These are phyloP conservation scores for Gossypium trilobum DNA, from an alignment of 441 rosid species.

Conservation along the genomic window DNA sequence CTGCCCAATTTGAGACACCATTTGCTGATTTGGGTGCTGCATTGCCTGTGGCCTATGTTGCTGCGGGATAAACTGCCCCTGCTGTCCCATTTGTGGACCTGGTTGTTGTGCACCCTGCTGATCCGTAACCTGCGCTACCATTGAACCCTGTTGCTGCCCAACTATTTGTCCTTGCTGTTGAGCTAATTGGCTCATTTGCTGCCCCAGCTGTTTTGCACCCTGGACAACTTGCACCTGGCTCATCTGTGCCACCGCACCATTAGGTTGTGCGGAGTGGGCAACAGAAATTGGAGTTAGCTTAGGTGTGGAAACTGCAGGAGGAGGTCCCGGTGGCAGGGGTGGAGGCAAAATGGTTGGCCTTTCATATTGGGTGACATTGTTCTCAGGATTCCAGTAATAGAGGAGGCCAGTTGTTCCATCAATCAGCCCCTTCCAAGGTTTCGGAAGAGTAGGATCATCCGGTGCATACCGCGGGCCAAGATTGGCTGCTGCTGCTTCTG, in stretches of 20 bases:
- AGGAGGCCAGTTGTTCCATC: conserved; percentile 69
- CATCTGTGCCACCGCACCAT: conserved; percentile 32
- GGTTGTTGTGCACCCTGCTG: conserved; percentile 34
- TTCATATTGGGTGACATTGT: conserved; percentile 79
- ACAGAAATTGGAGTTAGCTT: conserved; percentile 53
- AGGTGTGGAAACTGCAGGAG: conserved; percentile 43
- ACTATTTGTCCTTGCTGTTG: conserved; percentile 37
- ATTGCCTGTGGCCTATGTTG: conserved; percentile 49
- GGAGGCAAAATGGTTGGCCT: conserved; percentile 52
- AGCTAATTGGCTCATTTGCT: conserved; percentile 33
- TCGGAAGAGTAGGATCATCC: conserved; percentile 80
- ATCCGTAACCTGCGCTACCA: conserved; percentile 29
- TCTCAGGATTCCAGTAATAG: conserved; percentile 92
- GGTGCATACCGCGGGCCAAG: conserved; percentile 81
- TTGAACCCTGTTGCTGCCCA: conserved; percentile 25
- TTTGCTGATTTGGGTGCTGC: conserved; percentile 49
- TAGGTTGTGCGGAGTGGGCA: conserved; percentile 36
- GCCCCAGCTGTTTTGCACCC: conserved; percentile 34
- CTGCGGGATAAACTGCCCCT: conserved; percentile 35
- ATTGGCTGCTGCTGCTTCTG: conserved; percentile 45
- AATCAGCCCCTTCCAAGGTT: conserved; percentile 84
- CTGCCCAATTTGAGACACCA: conserved; percentile 28
- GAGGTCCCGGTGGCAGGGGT: conserved; percentile 46
- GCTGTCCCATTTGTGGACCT: conserved; percentile 34
- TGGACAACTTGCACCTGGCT: conserved; percentile 30